Evolutionary conservation across 2,329 filamentous ascomycete genomes (phyloP), one percentile per base, ranked within the genome.

Genomic region (Dactylellina leptospora): DNA sequence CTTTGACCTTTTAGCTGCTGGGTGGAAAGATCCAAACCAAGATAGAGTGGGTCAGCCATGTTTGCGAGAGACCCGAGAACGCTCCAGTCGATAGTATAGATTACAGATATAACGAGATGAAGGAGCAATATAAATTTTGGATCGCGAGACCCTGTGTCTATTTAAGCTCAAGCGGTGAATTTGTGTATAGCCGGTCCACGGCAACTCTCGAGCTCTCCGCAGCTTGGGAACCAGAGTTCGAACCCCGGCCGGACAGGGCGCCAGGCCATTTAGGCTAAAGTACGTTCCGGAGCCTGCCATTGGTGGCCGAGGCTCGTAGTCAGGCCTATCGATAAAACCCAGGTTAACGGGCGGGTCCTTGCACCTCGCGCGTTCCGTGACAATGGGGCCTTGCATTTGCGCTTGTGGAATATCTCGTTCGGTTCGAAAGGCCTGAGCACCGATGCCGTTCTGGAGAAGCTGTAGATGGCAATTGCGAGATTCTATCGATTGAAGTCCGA

Each of bases 11-110:
- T 97, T 66, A 97, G 85, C 80, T 97, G 93, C 81, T 97, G 95
- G 66, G 95, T 97, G 44, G 93, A 97, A 71, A 97, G 88, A 82
- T 99, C 95, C 80, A 97, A 93, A 72, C 95, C 95, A 78, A 96
- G 84, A 79, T 96, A 96, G 73, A 96, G 83, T 16, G 90, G 88
- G 50, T 75, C 76, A 2, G 80, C 76, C 80, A 82, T 82, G 18
- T 4, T 22, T 45, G 40, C 40, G 8, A 20, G 18, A 20, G 20
- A 33, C 30, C 30, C 6, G 13, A 33, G n/a, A n/a, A n/a, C n/a
- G n/a, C n/a, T n/a, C n/a, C n/a, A n/a, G n/a, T n/a, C n/a, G n/a
- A n/a, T n/a, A n/a, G n/a, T n/a, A n/a, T n/a, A n/a, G n/a, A n/a
- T n/a, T n/a, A n/a, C n/a, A n/a, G n/a, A n/a, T n/a, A n/a, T n/a